A percentile compares a stretch with the other conserved stretches of the same genome.
phyloP scores from a whole-genome alignment of 441 rosid genomes.

The Erysimum cheiri region DNA sequence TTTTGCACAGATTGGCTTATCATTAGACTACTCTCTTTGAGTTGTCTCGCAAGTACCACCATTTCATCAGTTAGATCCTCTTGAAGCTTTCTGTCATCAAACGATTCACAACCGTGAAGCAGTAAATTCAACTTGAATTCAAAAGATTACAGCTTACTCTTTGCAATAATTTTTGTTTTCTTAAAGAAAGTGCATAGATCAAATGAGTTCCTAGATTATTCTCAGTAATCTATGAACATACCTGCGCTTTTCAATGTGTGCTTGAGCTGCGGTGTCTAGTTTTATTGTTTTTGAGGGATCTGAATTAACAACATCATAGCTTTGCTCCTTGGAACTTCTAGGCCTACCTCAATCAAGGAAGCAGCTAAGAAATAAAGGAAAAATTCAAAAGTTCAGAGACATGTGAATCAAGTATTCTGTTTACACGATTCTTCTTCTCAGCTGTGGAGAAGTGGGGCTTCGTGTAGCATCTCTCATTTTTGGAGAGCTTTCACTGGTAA shows the following conservation, averaged over 20 bases:
- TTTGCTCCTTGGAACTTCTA: conserved; percentile 42
- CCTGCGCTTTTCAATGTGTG: conserved; percentile 66
- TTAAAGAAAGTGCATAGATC: neutral
- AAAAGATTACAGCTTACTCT: neutral
- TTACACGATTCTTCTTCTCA: conserved; percentile 43
- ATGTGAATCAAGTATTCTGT: conserved; percentile 19
- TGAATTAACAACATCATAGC: conserved; percentile 7
- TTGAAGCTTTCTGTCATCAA: conserved; percentile 68
- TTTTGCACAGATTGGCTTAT: conserved; percentile 78
- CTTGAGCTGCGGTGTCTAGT: conserved; percentile 37
- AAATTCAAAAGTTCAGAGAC: conserved; percentile 11
- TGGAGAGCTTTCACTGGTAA: conserved; percentile 28
- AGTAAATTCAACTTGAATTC: neutral
- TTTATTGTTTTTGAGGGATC: conserved; percentile 36
- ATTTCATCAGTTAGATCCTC: conserved; percentile 92
- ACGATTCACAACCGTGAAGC: conserved; percentile 3
- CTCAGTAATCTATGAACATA: neutral
- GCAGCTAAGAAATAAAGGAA: too few relatives aligned
- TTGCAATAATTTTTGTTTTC: neutral
- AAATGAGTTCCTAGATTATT: neutral
- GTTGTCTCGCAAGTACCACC: conserved; percentile 86
- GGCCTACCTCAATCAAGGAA: conserved; percentile 30
- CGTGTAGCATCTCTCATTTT: conserved; percentile 24
- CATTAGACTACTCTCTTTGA: conserved; percentile 81
- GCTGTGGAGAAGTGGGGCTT: conserved; percentile 40